Evolutionary conservation across 148 eudicot genomes (phyloP).

Genomic region (Suaeda aralocaspica): DNA sequence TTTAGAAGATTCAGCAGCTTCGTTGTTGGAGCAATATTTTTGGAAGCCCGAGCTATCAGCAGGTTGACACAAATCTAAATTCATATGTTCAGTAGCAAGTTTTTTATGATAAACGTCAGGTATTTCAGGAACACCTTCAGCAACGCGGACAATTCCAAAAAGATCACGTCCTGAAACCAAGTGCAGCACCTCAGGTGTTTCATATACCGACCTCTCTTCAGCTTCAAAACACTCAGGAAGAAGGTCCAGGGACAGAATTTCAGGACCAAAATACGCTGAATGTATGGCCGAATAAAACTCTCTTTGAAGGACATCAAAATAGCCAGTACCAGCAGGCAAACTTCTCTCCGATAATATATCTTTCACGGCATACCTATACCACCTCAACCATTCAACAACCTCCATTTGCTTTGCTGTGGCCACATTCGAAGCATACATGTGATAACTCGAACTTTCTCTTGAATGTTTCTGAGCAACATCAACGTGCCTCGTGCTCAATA

Average conservation of each 20-base stretch:
- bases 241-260: conserved; percentile 55
- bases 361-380: conserved; percentile 78
- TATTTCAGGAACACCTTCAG: conserved; percentile 49
- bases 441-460: conserved; percentile 41
- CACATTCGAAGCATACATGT: conserved; percentile 44
- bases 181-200: conserved; percentile 83
- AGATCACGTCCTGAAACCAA: conserved; percentile 94
- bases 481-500: conserved; percentile 44
- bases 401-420: conserved; percentile 66
- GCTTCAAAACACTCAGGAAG: conserved; percentile 95
- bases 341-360: conserved; percentile 69
- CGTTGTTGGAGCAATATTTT: conserved; percentile 16
- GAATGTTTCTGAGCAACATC: conserved; percentile 30
- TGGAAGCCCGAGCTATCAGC: conserved; percentile 20
- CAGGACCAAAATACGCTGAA: conserved; percentile 93
- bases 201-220: conserved; percentile 74
- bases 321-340: conserved; percentile 68
- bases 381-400: conserved; percentile 92
- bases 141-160: conserved; percentile 73
- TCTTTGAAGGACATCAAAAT: conserved; percentile 73
- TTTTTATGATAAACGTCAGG: conserved; percentile 37
- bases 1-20: conserved; percentile 14
- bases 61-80: conserved; percentile 24
- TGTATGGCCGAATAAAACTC: conserved; percentile 81
- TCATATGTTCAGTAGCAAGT: conserved; percentile 31